phyloP scores from a whole-genome alignment of 495 filamentous ascomycete species.

The Haplographium delicatum region DNA sequence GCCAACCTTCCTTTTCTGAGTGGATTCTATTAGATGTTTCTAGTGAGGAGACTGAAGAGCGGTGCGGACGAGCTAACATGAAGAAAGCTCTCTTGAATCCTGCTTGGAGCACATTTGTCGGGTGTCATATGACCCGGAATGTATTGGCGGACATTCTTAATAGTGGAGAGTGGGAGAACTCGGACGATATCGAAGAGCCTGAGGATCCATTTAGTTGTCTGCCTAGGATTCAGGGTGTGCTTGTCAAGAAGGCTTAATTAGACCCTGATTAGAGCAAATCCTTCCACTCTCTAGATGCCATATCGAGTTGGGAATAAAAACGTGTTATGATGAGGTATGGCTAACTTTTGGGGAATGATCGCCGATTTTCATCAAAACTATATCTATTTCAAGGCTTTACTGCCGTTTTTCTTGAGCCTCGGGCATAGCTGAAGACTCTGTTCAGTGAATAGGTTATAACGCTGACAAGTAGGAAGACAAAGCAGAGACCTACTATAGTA shows the following conservation, averaged over 20 bases:
- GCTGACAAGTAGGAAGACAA: not conserved
- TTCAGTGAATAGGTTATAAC: not conserved
- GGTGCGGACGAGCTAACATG: constrained; percentile 9
- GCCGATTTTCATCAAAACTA: not conserved
- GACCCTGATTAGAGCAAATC: constrained; percentile 1
- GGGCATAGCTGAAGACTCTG: not conserved
- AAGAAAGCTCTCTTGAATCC: constrained; percentile 13
- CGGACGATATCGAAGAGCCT: constrained; percentile 9
- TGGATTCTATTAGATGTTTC: not conserved
- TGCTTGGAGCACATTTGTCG: constrained; percentile 15
- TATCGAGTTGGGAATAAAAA: not conserved
- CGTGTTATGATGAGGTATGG: not conserved
- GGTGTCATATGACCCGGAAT: constrained; percentile 9
- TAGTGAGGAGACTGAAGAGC: not conserved
- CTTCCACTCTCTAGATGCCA: not conserved
- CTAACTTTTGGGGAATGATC: not conserved
- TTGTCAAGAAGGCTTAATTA: constrained; percentile 11
- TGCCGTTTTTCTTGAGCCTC: not conserved
- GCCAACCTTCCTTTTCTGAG: not conserved
- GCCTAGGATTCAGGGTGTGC: constrained; percentile 17
- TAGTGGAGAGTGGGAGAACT: constrained; percentile 15
- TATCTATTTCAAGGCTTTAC: not conserved
- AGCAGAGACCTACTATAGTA: not conserved
- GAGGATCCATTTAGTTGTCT: constrained; percentile 14
- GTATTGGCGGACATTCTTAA: constrained; percentile 7